A percentile compares a stretch with the other conserved stretches of the same genome.
These are phyloP conservation scores for Solanum phureja DNA, from an alignment of 257 asterid species.

Conservation along the genomic window DNA sequence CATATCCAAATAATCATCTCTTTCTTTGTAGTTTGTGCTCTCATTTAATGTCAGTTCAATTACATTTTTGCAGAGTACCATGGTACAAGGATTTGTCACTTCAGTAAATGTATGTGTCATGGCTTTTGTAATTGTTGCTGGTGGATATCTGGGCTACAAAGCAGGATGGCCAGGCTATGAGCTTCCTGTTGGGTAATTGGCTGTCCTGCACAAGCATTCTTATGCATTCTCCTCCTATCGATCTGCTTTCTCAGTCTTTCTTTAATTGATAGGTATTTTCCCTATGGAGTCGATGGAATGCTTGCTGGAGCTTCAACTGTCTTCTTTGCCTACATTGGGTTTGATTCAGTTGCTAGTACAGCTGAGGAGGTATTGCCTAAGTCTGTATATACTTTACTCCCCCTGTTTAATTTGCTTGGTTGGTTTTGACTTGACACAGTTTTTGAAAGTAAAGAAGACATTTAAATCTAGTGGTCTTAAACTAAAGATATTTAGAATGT, in stretches of 20 bases:
- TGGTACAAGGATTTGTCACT: constrained; percentile 89
- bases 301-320: constrained; percentile 99
- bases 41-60: constrained; percentile 1
- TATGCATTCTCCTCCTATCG: neutral
- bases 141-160: constrained; percentile 90
- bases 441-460: neutral
- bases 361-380: constrained; percentile 73
- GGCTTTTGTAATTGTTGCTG: constrained; percentile 81
- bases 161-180: constrained; percentile 98
- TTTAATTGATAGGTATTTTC: constrained; percentile 49
- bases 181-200: constrained; percentile 66
- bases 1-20: neutral
- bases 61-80: constrained; percentile 52
- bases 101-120: constrained; percentile 77
- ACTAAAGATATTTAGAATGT: neutral
- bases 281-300: constrained; percentile 92
- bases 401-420: neutral
- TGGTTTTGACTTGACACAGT: neutral
- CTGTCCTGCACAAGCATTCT: neutral
- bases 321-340: constrained; percentile 88
- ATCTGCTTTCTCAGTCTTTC: neutral
- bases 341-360: constrained; percentile 96
- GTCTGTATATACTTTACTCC: neutral
- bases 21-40: neutral
- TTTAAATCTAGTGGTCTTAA: neutral